Conservation (phyloP, 345 rosid genomes). For the Hypericum perforatum region DNA sequence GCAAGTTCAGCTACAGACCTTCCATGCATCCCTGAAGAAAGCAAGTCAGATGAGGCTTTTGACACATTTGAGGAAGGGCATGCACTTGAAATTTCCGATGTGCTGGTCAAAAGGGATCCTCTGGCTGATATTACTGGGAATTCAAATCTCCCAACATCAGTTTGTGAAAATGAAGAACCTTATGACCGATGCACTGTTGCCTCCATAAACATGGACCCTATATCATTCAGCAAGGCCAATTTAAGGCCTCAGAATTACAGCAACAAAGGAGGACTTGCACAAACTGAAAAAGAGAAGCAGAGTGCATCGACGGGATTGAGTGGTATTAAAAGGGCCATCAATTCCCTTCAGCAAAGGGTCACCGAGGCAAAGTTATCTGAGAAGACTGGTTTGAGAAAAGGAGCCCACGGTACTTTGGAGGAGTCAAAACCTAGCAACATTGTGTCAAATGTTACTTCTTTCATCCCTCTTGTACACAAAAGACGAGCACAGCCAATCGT, state of each 20-base stretch:
- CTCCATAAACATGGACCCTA: slow-evolving; percentile 37
- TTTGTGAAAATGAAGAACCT: slow-evolving; percentile 33
- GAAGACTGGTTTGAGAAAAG: slow-evolving; percentile 34
- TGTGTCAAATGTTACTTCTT: slow-evolving; percentile 66
- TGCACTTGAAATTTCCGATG: slow-evolving; percentile 19
- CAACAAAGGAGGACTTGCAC: slow-evolving; percentile 31
- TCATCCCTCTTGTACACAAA: slow-evolving; percentile 76
- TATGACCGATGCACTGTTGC: slow-evolving; percentile 55
- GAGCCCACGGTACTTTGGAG: slow-evolving; percentile 30
- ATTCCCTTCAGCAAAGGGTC: slow-evolving; percentile 38
- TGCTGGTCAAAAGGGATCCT: slow-evolving; percentile 39
- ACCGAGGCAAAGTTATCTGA: slow-evolving; percentile 51
- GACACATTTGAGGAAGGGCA: slow-evolving; percentile 30
- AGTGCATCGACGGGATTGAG: slow-evolving; percentile 19
- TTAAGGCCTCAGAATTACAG: slow-evolving; percentile 30
- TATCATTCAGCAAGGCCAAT: slow-evolving; percentile 27
- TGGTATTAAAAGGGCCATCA: slow-evolving; percentile 27
- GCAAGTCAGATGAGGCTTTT: slow-evolving; percentile 46
- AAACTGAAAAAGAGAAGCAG: slow-evolving; percentile 33
- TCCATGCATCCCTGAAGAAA: slow-evolving; percentile 78
- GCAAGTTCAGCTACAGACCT: slow-evolving; percentile 68
- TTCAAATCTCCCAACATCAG: slow-evolving; percentile 30
- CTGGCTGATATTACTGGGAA: slow-evolving; percentile 45
- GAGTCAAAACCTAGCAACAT: slow-evolving; percentile 58
- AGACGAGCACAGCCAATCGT: slow-evolving; percentile 49